phyloP scores from a whole-genome alignment of 768 basidiomycete genomes.

The Kwoniella botswanensis region DNA sequence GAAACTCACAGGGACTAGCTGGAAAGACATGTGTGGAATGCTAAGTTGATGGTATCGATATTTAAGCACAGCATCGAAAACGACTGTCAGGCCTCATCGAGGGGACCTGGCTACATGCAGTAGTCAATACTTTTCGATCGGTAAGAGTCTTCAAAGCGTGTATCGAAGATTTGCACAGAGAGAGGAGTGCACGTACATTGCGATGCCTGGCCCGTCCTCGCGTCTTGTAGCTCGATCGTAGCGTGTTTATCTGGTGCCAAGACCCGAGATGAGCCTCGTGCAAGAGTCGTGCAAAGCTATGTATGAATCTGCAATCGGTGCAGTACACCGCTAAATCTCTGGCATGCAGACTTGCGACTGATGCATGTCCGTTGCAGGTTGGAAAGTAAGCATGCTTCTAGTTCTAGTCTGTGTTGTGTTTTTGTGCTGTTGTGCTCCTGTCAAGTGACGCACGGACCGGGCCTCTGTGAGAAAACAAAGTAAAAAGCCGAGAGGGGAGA shows the following conservation, averaged over 20 bases:
- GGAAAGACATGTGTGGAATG: too few species aligned
- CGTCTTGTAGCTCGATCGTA: neutral
- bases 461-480: neutral
- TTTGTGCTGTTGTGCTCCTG: neutral
- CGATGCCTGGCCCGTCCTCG: too few species aligned
- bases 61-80: too few species aligned
- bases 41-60: too few species aligned
- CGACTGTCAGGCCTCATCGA: too few species aligned
- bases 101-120: too few species aligned
- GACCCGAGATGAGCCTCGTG: neutral
- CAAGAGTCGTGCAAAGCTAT: neutral
- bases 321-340: neutral
- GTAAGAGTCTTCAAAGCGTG: too few species aligned
- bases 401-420: neutral
- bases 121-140: too few species aligned
- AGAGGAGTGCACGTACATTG: too few species aligned
- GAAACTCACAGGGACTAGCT: too few species aligned
- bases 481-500: neutral
- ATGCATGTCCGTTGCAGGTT: neutral
- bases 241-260: neutral
- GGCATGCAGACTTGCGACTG: neutral
- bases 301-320: neutral
- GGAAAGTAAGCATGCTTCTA: neutral
- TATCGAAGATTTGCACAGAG: too few species aligned
- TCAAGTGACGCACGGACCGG: constrained; percentile 1